Evolutionary conservation across 768 basidiomycete species (phyloP), one percentile per base, ranked within the genome.

Genomic region (Ramaria sp.): DNA sequence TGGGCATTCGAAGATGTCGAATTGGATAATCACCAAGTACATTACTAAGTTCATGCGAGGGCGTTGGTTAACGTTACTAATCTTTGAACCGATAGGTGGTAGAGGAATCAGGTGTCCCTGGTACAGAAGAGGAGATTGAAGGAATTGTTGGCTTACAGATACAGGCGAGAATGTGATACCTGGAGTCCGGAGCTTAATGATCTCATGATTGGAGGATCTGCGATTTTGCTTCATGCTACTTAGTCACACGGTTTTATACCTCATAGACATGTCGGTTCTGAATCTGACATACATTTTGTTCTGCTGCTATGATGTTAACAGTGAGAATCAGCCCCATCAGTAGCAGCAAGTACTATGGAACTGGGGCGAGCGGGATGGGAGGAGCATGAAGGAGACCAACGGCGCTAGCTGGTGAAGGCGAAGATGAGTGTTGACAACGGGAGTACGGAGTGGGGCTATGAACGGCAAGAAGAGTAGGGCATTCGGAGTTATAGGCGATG

Each of bases 1-100:
- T 91, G 89, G 89, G 89, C 89, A 13, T 81, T 91, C 57, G 83
- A 87, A 60, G 81, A 90, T 64, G 75, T 86, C 8, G 67, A 75
- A 61, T 73, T 82, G 24, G 71, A 72, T 5, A 67, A 55, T 18
- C 50, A 77, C 56, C 85, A 81, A 73, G 39, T 41, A n/a, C 16
- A n/a, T 22, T 22, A 16, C 8, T 41, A n/a, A 8, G 3, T 41
- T 41, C 39, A 12, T 16, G 7, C 36, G 7, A 16, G 36, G 36
- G 7, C 16, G 36, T n/a, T 41, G 7, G 8, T 41, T 7, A 16
- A 41, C 8, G 32, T 34, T 9, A 34, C 32, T 34, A 8, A 3
- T 34, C 8, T 13, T 34, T 34, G 16, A 16, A 41, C 18, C 2
- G 8, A 38, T 28, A 87, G 85, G 83, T 88, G 34, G 71, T 88